A percentile compares a stretch with the other conserved stretches of the same genome.
Conservation (phyloP, 345 rosid genomes). For the Brassica cretica region DNA sequence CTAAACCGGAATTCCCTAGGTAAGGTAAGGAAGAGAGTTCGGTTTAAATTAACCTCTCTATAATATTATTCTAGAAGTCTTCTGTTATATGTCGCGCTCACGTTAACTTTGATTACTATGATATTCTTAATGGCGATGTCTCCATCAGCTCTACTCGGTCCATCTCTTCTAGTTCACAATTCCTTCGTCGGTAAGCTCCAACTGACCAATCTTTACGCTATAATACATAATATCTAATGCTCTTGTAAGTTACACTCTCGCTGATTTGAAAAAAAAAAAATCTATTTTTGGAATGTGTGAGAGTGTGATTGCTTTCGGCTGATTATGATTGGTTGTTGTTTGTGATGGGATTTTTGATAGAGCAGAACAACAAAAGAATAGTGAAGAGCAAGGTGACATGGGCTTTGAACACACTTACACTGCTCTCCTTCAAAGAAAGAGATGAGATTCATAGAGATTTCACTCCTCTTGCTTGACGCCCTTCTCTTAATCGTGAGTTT, state of each 20-base stretch:
- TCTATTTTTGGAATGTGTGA: not conserved
- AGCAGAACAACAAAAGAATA: conserved; percentile 84
- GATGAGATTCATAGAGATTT: conserved; percentile 85
- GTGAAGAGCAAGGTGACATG: conserved; percentile 95
- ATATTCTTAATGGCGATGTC: conserved; percentile 40
- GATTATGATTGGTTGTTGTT: no score
- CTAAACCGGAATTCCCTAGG: conserved; percentile 5
- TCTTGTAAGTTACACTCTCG: no score
- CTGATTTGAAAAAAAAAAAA: not conserved
- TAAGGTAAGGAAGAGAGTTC: not conserved
- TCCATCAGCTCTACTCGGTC: conserved; percentile 76
- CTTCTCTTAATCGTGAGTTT: conserved; percentile 83
- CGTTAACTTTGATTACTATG: no score
- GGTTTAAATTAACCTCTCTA: not conserved
- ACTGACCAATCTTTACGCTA: no score
- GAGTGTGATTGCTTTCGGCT: no score
- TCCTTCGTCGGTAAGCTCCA: conserved; percentile 71
- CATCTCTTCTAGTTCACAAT: conserved; percentile 84
- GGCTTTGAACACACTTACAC: conserved; percentile 89
- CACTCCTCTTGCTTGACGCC: conserved; percentile 86
- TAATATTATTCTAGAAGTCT: no score
- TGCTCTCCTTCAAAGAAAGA: conserved; percentile 93
- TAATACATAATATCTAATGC: no score
- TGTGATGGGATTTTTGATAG: conserved; percentile 29
- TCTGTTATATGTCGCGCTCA: no score